Base-by-base conservation (phyloP, 1,284 basidiomycete species). In the Fomitopsis palustris region DNA sequence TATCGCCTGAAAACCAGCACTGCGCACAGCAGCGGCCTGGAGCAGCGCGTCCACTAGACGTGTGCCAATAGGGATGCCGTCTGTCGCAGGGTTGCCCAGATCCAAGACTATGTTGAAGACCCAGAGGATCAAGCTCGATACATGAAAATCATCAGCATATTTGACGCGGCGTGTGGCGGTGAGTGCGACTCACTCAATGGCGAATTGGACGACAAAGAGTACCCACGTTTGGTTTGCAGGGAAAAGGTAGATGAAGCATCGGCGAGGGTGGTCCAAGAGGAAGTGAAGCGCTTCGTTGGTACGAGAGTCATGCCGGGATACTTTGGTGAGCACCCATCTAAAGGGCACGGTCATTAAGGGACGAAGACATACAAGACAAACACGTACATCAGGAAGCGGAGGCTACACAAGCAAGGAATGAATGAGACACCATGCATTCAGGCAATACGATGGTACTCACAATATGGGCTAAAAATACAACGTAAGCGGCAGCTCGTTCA, bases 201-300 rank as follows among this genome's bases (percentile, higher is more conserved):
- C 65, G 14, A 90, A 53, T 2, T 90, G 72, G 45, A 95, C 67
- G 2, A 83, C 80, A 4, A 93, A 65, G 16, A 97, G 83, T 64
- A 96, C 91, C 93, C 93, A 96, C 0, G 95, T 98, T 72, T 98
- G 95, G 62, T 92, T 90, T 0, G 92, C 87, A 4, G 96, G 96
- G 70, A 98, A 98, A 4, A 98, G 82, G 72, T 96, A 95, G 45
- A 96, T 88, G 69, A 93, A 98, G 76, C 95, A 94, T 65, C 96
- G 83, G 29, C 96, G 85, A 5, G 96, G 96, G 69, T 98, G 96
- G 69, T 98, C 95, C 12, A 98, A 82, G 7, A 98, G 80, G 72
- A 98, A 98, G 57, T 88, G 86, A 2, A 96, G 78, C 0, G 93
- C 91, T 72, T 96, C 93, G 56, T 86, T 80, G 1, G 82, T 71